Base-by-base conservation (phyloP, 495 filamentous ascomycete genomes). In the Trichoderma parareesei region DNA sequence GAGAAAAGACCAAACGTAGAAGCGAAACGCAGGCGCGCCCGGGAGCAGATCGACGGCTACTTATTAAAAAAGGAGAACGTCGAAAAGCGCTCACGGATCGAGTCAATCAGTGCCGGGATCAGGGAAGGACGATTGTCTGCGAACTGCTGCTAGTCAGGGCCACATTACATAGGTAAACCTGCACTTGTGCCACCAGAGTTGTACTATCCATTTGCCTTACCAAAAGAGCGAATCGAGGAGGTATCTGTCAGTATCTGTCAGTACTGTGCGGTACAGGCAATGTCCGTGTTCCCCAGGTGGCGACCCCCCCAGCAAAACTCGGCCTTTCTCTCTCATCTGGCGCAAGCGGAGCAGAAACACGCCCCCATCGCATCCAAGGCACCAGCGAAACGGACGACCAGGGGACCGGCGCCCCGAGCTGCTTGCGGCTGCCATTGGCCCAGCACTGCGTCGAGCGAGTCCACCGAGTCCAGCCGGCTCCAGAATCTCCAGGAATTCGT, bases 401-500 rank as follows among this genome's bases (percentile, higher is more conserved):
- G 53, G 53, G 53, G 27, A 27, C 27, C 20, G 9, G 37, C 20
- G 37, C 6, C 20, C 11, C 4, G 33, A 37, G 33, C 53, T 57
- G 53, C 20, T 57, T 57, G 53, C 53, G 53, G 53, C 53, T 35
- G 53, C 9, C 27, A 57, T 57, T 57, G 53, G 53, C 53, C 27
- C 9, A 14, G 27, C 53, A 27, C 27, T 2, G 27, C 27, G 27
- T 27, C 27, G 3, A 16, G 53, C 53, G 27, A n/a, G 53, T 20
- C 35, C 10, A 57, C 37, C 37, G 53, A 27, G 20, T 27, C 53
- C 27, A 37, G 11, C 14, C 53, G 27, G 37, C 53, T 57, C 53
- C 53, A 57, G 53, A 57, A 57, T 57, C 53, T 57, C 53, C 53
- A 57, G 53, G 53, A 57, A 57, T 57, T 57, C 16, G 20, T 57